Evolutionary conservation across 2,329 filamentous ascomycete species (phyloP).

Genomic region (Xylariaceae sp.): DNA sequence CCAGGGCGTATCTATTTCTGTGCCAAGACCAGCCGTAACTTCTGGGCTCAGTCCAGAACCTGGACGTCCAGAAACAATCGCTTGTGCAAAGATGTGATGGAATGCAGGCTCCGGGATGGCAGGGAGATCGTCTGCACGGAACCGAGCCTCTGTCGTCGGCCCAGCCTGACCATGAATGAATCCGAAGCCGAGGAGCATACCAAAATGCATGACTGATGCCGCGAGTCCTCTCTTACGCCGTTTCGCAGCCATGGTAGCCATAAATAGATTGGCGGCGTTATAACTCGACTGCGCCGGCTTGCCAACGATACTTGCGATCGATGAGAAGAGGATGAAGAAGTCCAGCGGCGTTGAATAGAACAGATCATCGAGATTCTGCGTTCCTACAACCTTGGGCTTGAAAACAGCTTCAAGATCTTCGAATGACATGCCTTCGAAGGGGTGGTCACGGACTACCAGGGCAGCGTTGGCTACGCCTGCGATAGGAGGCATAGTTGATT

Average conservation of each 20-base stretch:
- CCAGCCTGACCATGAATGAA: neutral
- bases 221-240: neutral
- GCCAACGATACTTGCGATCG: neutral
- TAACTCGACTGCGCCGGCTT: constrained; percentile 1
- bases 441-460: constrained; percentile 1
- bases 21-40: constrained; percentile 7
- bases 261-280: constrained; percentile 3
- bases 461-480: constrained; percentile 2
- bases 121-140: neutral
- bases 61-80: constrained; percentile 3
- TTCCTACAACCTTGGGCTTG: constrained; percentile 39
- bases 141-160: neutral
- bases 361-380: constrained; percentile 36
- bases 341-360: constrained; percentile 26
- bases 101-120: constrained; percentile 7
- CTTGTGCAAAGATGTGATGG: constrained; percentile 7
- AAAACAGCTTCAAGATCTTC: constrained; percentile 26
- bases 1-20: neutral
- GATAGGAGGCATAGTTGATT: constrained; percentile 2
- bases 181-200: constrained; percentile 2
- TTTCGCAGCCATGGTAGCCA: neutral
- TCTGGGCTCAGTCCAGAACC: constrained; percentile 1
- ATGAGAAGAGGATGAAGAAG: constrained; percentile 32
- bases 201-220: constrained; percentile 1
- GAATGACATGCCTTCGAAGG: neutral